These are phyloP conservation scores for Smallanthus sonchifolius DNA, from an alignment of 129 eudicot genomes.

Conservation along the genomic window DNA sequence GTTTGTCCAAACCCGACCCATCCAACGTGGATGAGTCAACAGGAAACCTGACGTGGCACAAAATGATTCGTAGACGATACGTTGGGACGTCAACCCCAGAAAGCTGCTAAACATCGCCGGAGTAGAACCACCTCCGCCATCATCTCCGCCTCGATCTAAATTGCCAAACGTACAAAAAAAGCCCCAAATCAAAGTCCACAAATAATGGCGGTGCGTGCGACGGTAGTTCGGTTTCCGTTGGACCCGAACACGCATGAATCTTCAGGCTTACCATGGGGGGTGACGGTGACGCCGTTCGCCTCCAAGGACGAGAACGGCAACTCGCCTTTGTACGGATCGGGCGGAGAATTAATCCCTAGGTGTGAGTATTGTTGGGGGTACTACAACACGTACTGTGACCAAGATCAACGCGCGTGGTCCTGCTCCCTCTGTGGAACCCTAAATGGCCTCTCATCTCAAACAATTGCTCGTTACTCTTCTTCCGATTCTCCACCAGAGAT, in stretches of 20 bases:
- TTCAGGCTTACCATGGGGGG: slow-evolving; percentile 90
- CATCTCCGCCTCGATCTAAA: slow-evolving; percentile 17
- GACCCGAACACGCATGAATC: slow-evolving; percentile 65
- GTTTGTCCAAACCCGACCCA: too few species aligned
- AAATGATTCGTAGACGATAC: slow-evolving; percentile 7
- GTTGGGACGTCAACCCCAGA: slow-evolving; percentile 22
- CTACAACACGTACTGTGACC: slow-evolving; percentile 88
- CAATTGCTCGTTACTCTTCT: slow-evolving; percentile 53
- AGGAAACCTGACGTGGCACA: slow-evolving; percentile 14
- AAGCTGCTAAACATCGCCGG: slow-evolving; percentile 25
- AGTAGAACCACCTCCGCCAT: slow-evolving; percentile 16
- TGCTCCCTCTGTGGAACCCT: slow-evolving; percentile 85
- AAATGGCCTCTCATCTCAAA: slow-evolving; percentile 57
- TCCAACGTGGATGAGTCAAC: slow-evolving; percentile 5
- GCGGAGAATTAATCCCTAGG: slow-evolving; percentile 73
- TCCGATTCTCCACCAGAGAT: slow-evolving; percentile 63
- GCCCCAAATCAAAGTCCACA: background rate
- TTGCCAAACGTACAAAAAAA: background rate
- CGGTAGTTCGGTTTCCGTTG: slow-evolving; percentile 66
- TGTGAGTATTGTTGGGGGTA: slow-evolving; percentile 97
- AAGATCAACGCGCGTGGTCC: slow-evolving; percentile 90
- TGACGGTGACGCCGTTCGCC: slow-evolving; percentile 77
- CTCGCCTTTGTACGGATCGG: slow-evolving; percentile 87
- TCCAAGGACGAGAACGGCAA: slow-evolving; percentile 77
- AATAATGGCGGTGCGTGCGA: slow-evolving; percentile 77